Evolutionary conservation across 192 early-diverging fungal genomes (phyloP).

Genomic region (Entomortierella chlamydospora): DNA sequence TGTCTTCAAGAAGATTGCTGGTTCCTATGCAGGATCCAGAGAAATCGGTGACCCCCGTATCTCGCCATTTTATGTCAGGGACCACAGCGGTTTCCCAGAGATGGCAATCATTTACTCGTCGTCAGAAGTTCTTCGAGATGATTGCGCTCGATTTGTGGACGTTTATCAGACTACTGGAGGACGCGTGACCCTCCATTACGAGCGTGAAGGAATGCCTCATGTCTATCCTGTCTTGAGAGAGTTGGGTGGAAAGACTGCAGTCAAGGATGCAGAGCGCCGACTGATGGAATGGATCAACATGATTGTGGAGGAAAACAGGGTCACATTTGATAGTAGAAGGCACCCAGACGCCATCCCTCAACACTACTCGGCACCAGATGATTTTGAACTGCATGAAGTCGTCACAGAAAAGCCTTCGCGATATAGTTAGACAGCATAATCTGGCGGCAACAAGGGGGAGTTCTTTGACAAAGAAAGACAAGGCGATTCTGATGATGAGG

Average conservation of each 20-base stretch:
- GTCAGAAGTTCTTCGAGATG: conserved; percentile 33
- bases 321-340: conserved; percentile 38
- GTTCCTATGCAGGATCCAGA: conserved; percentile 30
- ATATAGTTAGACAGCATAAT: background rate
- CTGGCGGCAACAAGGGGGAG: conserved; percentile 40
- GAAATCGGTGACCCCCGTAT: conserved; percentile 40
- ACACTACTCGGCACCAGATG: background rate
- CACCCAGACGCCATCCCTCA: conserved; percentile 18
- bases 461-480: conserved; percentile 34
- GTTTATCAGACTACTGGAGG: conserved; percentile 40
- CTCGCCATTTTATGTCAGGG: conserved; percentile 50
- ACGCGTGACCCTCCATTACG: conserved; percentile 40
- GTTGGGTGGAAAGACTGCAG: conserved; percentile 35
- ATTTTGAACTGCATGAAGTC: conserved; percentile 27
- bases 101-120: conserved; percentile 39
- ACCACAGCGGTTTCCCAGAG: conserved; percentile 44
- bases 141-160: conserved; percentile 43
- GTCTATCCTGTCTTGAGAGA: conserved; percentile 35
- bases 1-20: conserved; percentile 50
- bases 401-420: conserved; percentile 28
- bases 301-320: conserved; percentile 50
- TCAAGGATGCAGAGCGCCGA: conserved; percentile 50
- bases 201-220: conserved; percentile 49
- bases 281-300: conserved; percentile 52
- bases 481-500: conserved; percentile 45